phyloP scores from a whole-genome alignment of 441 rosid genomes.

The Cnidoscolus chayamansa region DNA sequence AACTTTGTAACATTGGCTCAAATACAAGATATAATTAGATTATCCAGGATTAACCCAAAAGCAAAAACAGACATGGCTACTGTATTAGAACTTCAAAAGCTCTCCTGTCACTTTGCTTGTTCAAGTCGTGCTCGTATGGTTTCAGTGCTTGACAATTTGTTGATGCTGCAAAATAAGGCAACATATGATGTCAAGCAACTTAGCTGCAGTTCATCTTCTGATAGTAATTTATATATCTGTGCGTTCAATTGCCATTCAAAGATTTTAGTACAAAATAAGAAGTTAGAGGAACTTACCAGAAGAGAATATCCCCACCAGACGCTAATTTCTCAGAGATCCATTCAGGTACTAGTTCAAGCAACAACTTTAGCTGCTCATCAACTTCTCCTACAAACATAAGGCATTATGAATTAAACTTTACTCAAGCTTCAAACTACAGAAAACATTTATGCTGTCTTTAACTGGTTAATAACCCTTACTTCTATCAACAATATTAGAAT shows the following conservation, averaged over 20 bases:
- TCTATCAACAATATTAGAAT: conserved; percentile 61
- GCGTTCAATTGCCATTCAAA: not conserved
- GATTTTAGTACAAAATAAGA: not conserved
- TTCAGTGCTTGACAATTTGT: conserved; percentile 42
- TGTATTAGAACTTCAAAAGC: conserved; percentile 10
- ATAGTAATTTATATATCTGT: not conserved
- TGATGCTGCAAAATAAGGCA: conserved; percentile 43
- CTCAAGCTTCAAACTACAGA: conserved; percentile 2
- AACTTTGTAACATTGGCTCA: conserved; percentile 2
- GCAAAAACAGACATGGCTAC: not conserved
- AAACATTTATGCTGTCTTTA: not conserved
- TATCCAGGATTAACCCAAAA: conserved; percentile 24
- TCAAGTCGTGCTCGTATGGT: conserved; percentile 42
- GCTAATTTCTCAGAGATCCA: conserved; percentile 74
- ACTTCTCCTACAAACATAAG: conserved; percentile 55
- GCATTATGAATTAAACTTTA: conserved; percentile 14
- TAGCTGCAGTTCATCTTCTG: not conserved
- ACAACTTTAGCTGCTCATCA: conserved; percentile 65
- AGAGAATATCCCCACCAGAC: conserved; percentile 62
- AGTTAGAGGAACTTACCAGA: conserved; percentile 46
- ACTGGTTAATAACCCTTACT: conserved; percentile 39
- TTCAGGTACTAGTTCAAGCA: conserved; percentile 77
- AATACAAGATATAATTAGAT: conserved; percentile 1
- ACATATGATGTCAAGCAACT: conserved; percentile 6
- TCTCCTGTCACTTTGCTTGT: conserved; percentile 41